phyloP scores from a whole-genome alignment of 805 yeast genomes.

The Ogataea pilisensis region DNA sequence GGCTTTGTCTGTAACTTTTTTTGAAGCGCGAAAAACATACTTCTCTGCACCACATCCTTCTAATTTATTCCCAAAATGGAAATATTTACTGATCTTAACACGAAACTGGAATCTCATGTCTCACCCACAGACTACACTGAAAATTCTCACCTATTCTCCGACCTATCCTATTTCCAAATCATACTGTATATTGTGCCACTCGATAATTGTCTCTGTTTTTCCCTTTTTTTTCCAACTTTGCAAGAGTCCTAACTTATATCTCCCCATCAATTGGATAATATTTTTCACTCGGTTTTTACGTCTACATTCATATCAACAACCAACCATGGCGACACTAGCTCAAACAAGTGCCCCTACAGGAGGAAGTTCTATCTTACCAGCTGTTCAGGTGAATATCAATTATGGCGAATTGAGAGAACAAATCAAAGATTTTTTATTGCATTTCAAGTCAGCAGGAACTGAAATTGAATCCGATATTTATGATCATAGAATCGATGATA shows the following conservation, averaged over 20 bases:
- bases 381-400: slow-evolving; percentile 38
- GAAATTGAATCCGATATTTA: slow-evolving; percentile 30
- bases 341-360: slow-evolving; percentile 13
- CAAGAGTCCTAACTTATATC: too few relatives aligned
- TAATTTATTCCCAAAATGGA: background rate
- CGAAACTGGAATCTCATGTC: too few relatives aligned
- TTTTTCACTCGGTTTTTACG: background rate
- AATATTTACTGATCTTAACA: too few relatives aligned
- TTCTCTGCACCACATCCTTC: too few relatives aligned
- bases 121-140: too few relatives aligned
- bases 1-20: too few relatives aligned
- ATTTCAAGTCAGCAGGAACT: slow-evolving; percentile 46
- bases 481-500: slow-evolving; percentile 32
- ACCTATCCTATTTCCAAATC: too few relatives aligned
- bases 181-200: too few relatives aligned
- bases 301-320: background rate
- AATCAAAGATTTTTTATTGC: slow-evolving; percentile 61
- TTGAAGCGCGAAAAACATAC: too few relatives aligned
- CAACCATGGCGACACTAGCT: slow-evolving; percentile 23
- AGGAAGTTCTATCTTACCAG: slow-evolving; percentile 22
- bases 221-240: too few relatives aligned
- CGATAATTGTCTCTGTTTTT: too few relatives aligned
- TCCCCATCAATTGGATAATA: background rate
- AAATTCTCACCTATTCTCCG: too few relatives aligned
- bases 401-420: slow-evolving; percentile 59